phyloP scores from a whole-genome alignment of 176 grass and related monocot genomes.

The Leersia perrieri region DNA sequence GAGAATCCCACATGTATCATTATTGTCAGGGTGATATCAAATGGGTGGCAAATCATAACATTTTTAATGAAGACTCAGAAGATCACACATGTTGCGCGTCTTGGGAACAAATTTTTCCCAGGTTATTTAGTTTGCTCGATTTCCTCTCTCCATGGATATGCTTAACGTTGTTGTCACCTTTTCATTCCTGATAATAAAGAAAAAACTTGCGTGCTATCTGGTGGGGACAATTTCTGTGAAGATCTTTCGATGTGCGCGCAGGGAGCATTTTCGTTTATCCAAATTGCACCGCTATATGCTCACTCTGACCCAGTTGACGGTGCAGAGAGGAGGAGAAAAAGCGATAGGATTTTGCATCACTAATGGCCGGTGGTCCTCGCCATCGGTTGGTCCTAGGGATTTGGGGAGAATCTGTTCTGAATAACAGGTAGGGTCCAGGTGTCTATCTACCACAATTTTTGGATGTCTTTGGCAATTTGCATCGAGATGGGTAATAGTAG shows the following conservation, averaged over 20 bases:
- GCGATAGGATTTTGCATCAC: not conserved
- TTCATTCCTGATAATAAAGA: conserved; percentile 11
- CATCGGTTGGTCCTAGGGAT: not conserved
- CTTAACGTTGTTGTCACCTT: conserved; percentile 18
- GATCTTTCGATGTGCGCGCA: conserved; percentile 18
- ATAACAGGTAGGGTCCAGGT: not conserved
- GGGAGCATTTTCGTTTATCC: conserved; percentile 3
- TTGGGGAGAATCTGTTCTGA: not conserved
- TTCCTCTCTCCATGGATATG: conserved; percentile 15
- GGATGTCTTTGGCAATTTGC: not conserved
- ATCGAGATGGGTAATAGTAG: not conserved
- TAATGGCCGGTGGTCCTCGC: not conserved
- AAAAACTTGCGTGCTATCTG: conserved; percentile 8
- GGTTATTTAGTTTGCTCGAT: not conserved
- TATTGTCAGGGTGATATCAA: too few species aligned
- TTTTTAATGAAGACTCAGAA: too few species aligned
- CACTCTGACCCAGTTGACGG: conserved; percentile 10
- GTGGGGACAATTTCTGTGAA: not conserved
- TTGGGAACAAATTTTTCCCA: not conserved
- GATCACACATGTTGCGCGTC: not conserved
- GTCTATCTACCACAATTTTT: not conserved
- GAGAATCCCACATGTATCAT: too few species aligned
- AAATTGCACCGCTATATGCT: not conserved
- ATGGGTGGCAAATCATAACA: too few species aligned
- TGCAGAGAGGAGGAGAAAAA: not conserved